Evolutionary conservation across 2,329 filamentous ascomycete genomes (phyloP), one percentile per base, ranked within the genome.

Genomic region (Stagonosporopsis chrysanthemi): DNA sequence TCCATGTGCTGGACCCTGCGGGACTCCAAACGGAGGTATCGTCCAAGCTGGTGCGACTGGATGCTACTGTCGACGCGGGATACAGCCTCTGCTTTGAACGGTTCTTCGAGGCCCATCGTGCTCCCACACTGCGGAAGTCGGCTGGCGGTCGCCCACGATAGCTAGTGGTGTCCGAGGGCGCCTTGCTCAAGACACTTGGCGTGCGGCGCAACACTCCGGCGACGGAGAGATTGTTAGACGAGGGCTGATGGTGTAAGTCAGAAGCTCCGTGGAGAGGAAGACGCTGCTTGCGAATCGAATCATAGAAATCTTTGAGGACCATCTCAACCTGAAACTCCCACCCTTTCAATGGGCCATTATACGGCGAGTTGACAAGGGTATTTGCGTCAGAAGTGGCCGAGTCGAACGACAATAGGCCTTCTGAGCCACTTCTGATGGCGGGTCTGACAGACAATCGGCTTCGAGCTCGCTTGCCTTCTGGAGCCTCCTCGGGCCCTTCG

Each of bases 21-120:
- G 95, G 95, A 67, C 91, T 97, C 91, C 92, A 98, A 43, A 97
- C 84, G 2, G 92, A 96, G 60, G 88, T 87, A 68, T 99, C 95
- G 58, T 99, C 95, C 63, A 99, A 86, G 76, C 94, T 98, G 9
- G 94, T 98, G 47, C 93, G 87, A 72, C 92, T 97, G 0, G 94
- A 97, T 23, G 90, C 92, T 71, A 96, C 86, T 12, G 90, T 92
- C 38, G 90, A 94, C 47, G 86, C 85, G 38, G 89, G 89, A 61
- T 95, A 89, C 26, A 92, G 73, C 59, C 90, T 85, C 23, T 90
- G 89, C 43, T 93, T 84, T 1, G 92, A 96, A 50, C 94, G 87
- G 69, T 90, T 92, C 78, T 96, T 97, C 35, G 90, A 91, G 41
- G 87, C 85, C 90, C 92, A 98, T 50, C 91, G 84, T 47, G 88